Base-by-base conservation (phyloP, 148 eudicot genomes). In the Talinum fruticosum region DNA sequence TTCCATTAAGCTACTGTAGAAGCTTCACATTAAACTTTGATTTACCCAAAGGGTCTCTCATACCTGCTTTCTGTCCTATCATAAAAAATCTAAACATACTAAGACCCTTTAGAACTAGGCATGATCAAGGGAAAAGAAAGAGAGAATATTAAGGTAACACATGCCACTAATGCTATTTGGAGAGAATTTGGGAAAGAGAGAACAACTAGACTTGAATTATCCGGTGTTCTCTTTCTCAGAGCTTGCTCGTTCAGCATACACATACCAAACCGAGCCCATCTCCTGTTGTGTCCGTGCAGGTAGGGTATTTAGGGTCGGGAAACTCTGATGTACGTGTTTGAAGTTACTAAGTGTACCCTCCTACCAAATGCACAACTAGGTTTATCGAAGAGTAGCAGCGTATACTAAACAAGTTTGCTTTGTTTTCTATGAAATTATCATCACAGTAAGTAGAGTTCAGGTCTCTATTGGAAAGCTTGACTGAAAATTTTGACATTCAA, bases 61-160 rank as follows among this genome's bases (percentile, higher is more conserved):
- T 82, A 85, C 65, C 85, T 85, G 76, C 86, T 86, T 85, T 68
- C 87, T 88, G 88, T 84, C 91, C 89, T 85, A 82, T 51, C 79
- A 84, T 74, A 69, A 45, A 71, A 65, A 59, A 78, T 62, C 34
- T 19, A 36, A 6, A 57, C 75, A 53, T 10, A 24, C 16, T 72
- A 34, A 72, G 75, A 54, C 24, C 44, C 41, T 59, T 10, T 24
- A 36, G 24, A 18, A 1, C 35, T 67, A 6, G 30, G 13, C 28
- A 7, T 8, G 30, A 47, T 34, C 14, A 53, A 74, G n/a, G 54
- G 5, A 29, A 32, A 26, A 64, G 7, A 15, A 35, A 54, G 36
- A 34, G 41, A n/a, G n/a, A n/a, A n/a, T n/a, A n/a, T n/a, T 10
- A 36, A 35, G 66, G 2, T 30, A 30, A 72, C 28, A 21, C 29